Conservation (phyloP, 805 yeast species). For the Wickerhamomyces strasburgensis region DNA sequence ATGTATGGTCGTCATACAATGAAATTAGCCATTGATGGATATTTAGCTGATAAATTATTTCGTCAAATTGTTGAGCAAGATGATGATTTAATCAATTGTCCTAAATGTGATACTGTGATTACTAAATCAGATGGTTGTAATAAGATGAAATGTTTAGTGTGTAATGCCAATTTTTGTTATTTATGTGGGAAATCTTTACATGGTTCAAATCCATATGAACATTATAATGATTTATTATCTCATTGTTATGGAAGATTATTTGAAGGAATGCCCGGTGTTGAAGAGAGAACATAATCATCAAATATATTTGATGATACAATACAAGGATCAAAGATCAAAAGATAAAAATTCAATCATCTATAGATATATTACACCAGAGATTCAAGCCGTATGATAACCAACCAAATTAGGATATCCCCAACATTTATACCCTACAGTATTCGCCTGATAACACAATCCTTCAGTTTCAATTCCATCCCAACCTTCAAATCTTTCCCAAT, state of each 20-base stretch:
- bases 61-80: slow-evolving; percentile 37
- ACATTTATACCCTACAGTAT: slow-evolving; percentile 39
- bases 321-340: no score
- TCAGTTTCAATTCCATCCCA: slow-evolving; percentile 53
- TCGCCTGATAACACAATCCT: slow-evolving; percentile 46
- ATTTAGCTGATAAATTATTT: slow-evolving; percentile 42
- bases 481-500: slow-evolving; percentile 44
- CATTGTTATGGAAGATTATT: slow-evolving; percentile 47
- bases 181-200: slow-evolving; percentile 43
- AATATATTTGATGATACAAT: no score
- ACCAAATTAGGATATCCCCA: slow-evolving; percentile 44
- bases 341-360: no score
- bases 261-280: slow-evolving; percentile 42
- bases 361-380: background rate
- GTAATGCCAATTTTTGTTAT: slow-evolving; percentile 47
- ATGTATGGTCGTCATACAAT: slow-evolving; percentile 43
- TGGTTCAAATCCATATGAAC: slow-evolving; percentile 44
- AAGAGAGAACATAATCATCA: no score
- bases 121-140: slow-evolving; percentile 61
- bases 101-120: slow-evolving; percentile 44
- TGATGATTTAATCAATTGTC: slow-evolving; percentile 45
- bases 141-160: slow-evolving; percentile 52
- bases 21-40: slow-evolving; percentile 38
- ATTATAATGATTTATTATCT: slow-evolving; percentile 38
- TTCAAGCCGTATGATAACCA: slow-evolving; percentile 11